Evolutionary conservation across 2,329 filamentous ascomycete species (phyloP).

Genomic region (Xylaria sp.): DNA sequence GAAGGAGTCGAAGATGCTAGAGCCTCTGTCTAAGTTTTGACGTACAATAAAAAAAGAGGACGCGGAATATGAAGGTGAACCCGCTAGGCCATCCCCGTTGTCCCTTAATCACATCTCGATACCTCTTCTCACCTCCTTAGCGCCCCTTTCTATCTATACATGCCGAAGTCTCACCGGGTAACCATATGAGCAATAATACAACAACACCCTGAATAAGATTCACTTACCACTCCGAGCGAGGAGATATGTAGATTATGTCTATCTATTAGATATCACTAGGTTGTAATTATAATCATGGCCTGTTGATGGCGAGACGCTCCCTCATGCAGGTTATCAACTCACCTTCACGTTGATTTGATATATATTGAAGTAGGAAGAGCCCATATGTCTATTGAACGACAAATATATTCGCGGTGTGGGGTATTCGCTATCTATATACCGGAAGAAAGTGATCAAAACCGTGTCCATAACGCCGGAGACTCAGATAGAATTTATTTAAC

Average conservation of each 20-base stretch:
- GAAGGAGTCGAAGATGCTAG: too few species aligned
- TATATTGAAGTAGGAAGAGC: background rate
- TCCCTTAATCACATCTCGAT: too few species aligned
- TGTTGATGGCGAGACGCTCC: background rate
- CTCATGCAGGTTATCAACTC: background rate
- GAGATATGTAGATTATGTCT: background rate
- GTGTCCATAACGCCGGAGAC: background rate
- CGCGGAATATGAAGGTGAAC: too few species aligned
- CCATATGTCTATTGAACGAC: background rate
- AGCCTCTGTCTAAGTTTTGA: background rate
- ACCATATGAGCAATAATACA: background rate
- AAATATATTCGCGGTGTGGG: constrained; percentile 25
- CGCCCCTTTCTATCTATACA: background rate
- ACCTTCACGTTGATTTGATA: background rate
- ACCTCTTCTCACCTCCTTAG: too few species aligned
- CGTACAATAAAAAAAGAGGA: background rate
- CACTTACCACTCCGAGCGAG: too few species aligned
- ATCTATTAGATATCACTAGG: background rate
- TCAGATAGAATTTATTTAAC: constrained; percentile 12
- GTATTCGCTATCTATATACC: constrained; percentile 44
- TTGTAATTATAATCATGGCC: background rate
- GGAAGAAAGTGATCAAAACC: constrained; percentile 14
- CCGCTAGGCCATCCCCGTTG: too few species aligned
- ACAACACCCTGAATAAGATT: background rate
- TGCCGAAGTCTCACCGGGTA: background rate